These are phyloP conservation scores for Grammothele lineata DNA, from an alignment of 768 basidiomycete species.

Conservation along the genomic window DNA sequence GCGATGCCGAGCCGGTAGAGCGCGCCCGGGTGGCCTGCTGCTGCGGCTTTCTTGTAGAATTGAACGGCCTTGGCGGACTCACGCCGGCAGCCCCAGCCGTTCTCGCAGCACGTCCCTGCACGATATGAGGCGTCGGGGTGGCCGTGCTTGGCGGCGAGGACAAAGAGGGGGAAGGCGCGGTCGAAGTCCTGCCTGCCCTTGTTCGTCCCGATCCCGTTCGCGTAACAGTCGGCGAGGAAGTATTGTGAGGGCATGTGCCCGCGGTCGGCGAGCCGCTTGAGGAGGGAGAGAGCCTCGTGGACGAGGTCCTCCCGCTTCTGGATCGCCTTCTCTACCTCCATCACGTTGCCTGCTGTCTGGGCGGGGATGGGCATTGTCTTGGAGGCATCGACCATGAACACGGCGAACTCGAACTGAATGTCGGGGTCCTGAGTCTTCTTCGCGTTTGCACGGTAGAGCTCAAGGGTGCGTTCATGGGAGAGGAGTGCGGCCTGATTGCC, in stretches of 20 bases:
- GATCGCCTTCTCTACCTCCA: conserved; percentile 75
- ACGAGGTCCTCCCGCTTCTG: conserved; percentile 86
- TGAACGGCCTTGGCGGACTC: conserved; percentile 89
- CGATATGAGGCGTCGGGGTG: conserved; percentile 95
- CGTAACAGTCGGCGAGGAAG: conserved; percentile 96
- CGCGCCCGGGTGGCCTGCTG: conserved; percentile 87
- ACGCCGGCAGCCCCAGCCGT: conserved; percentile 95
- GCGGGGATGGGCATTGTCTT: conserved; percentile 81
- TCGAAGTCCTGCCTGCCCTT: conserved; percentile 95
- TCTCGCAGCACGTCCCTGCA: conserved; percentile 96
- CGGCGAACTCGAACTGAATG: conserved; percentile 96
- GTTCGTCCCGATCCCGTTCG: conserved; percentile 94
- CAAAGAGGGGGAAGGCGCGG: conserved; percentile 92
- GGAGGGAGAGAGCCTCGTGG: conserved; percentile 79
- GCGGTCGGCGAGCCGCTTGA: conserved; percentile 89
- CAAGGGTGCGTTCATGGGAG: conserved; percentile 93
- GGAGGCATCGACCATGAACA: conserved; percentile 97
- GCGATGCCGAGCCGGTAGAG: conserved; percentile 96
- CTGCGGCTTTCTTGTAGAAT: conserved; percentile 92
- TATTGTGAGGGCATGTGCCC: conserved; percentile 95
- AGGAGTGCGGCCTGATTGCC: conserved; percentile 91
- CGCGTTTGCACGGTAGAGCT: conserved; percentile 95
- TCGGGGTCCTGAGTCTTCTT: conserved; percentile 99
- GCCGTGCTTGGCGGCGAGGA: conserved; percentile 94
- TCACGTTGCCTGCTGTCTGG: conserved; percentile 64